A percentile compares a stretch with the other conserved stretches of the same genome.
These are phyloP conservation scores for Funneliformis geosporum DNA, from an alignment of 192 early-diverging fungal genomes.

Conservation along the genomic window DNA sequence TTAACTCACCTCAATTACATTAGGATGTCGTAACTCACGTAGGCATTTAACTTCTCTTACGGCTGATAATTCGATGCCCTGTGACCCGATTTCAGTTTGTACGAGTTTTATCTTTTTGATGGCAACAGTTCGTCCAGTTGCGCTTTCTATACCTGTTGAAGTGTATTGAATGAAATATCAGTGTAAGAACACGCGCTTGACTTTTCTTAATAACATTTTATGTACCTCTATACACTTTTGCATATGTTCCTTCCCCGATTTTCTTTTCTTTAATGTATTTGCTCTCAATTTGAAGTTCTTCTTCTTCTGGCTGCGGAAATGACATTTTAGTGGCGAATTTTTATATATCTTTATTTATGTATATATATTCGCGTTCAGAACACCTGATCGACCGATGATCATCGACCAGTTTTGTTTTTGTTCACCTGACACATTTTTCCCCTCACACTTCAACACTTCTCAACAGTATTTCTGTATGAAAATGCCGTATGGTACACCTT, in stretches of 20 bases:
- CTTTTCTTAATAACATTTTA: background rate
- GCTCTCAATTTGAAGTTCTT: slow-evolving; percentile 62
- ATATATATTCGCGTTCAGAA: too few relatives aligned
- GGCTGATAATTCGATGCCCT: slow-evolving; percentile 94
- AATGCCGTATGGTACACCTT: background rate
- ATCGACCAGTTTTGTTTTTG: too few relatives aligned
- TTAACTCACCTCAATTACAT: slow-evolving; percentile 75
- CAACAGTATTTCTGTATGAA: background rate
- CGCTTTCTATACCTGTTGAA: slow-evolving; percentile 50
- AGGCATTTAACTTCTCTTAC: slow-evolving; percentile 93
- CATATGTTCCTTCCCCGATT: slow-evolving; percentile 96
- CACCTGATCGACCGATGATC: too few relatives aligned
- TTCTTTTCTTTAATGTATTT: slow-evolving; percentile 87
- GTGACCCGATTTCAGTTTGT: slow-evolving; percentile 66
- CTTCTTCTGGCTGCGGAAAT: slow-evolving; percentile 54
- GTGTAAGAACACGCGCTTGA: background rate
- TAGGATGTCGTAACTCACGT: slow-evolving; percentile 90
- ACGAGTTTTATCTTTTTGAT: slow-evolving; percentile 98
- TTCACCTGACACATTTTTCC: too few relatives aligned
- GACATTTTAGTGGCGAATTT: background rate
- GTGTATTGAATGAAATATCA: background rate
- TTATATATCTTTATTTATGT: too few relatives aligned
- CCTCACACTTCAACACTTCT: too few relatives aligned
- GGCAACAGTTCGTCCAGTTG: slow-evolving; percentile 76
- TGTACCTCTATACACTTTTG: slow-evolving; percentile 84